phyloP scores from a whole-genome alignment of 2,329 filamentous ascomycete genomes.

The Fusarium nisikadoi region DNA sequence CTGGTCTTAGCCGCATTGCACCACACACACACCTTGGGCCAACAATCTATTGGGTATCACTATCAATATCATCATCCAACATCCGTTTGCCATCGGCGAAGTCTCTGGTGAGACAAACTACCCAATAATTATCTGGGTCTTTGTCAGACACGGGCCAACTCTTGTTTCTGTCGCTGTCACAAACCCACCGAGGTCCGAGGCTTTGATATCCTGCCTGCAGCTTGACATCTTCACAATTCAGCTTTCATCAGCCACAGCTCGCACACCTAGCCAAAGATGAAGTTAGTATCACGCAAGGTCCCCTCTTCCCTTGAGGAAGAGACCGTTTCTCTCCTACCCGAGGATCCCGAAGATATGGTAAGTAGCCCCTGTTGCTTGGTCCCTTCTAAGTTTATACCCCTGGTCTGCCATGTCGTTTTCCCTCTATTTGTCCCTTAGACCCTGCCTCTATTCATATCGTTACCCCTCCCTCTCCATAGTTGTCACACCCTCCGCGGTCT shows the following conservation, averaged over 20 bases:
- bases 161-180: constrained; percentile 14
- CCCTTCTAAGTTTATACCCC: constrained; percentile 15
- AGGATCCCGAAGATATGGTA: constrained; percentile 61
- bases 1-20: constrained; percentile 12
- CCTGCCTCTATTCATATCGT: constrained; percentile 24
- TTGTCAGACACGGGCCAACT: constrained; percentile 31
- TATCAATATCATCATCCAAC: constrained; percentile 9
- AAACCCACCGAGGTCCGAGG: constrained; percentile 31
- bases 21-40: constrained; percentile 5
- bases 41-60: constrained; percentile 4
- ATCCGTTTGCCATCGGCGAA: background rate
- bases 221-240: background rate
- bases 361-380: constrained; percentile 29
- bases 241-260: constrained; percentile 27
- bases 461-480: constrained; percentile 35
- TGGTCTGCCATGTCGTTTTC: constrained; percentile 12
- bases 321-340: constrained; percentile 55
- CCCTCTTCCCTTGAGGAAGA: constrained; percentile 54
- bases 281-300: constrained; percentile 53
- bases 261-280: constrained; percentile 46
- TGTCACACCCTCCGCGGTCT: constrained; percentile 28
- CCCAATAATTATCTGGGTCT: background rate
- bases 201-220: background rate
- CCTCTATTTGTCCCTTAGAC: constrained; percentile 9
- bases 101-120: background rate